Base-by-base conservation (phyloP, 768 basidiomycete species). In the Termitomyces sp. region DNA sequence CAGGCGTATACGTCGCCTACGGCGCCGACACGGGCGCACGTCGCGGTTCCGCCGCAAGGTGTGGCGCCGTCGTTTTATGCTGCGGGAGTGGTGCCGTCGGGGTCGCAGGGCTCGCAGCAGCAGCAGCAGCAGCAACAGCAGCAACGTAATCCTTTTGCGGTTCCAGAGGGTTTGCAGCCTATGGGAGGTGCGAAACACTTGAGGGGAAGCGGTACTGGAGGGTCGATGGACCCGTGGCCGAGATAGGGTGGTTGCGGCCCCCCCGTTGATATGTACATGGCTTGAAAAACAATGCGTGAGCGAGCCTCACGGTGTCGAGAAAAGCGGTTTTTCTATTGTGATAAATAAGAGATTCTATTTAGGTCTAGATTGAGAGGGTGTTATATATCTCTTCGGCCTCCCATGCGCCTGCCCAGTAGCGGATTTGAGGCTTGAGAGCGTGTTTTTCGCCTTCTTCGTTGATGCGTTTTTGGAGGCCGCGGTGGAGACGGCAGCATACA, bases 391-490 rank as follows among this genome's bases (percentile, higher is more conserved):
- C 92, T 70, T 98, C 96, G 47, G 94, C 86, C 69, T 98, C 93
- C 96, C 96, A 98, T 45, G 94, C 95, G 38, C 92, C 94, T 7
- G 83, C 83, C 96, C 96, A 98, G 68, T 91, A 88, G 63, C 83
- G 77, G 58, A 94, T 81, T 54, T 85, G 70, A 64, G 87, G 87
- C 58, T 83, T 81, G 59, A 97, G 79, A 12, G 90, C 90, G 12
- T 73, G 72, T 38, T 70, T 70, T 44, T 77, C 65, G 3, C 90
- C 90, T 58, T 97, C 91, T 50, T 79, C 78, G 40, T 77, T 75
- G 63, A 98, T 93, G 33, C 92, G 83, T 64, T 77, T 83, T 63
- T 92, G 84, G 45, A 99, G 76, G 44, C 89, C 93, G 56, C 90
- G 85, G 70, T 80, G 80, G 48, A 77, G 83, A 60, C 97, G 80